These are phyloP conservation scores for Hypoxylon sp. DNA, from an alignment of 2,329 filamentous ascomycete genomes.

Conservation along the genomic window DNA sequence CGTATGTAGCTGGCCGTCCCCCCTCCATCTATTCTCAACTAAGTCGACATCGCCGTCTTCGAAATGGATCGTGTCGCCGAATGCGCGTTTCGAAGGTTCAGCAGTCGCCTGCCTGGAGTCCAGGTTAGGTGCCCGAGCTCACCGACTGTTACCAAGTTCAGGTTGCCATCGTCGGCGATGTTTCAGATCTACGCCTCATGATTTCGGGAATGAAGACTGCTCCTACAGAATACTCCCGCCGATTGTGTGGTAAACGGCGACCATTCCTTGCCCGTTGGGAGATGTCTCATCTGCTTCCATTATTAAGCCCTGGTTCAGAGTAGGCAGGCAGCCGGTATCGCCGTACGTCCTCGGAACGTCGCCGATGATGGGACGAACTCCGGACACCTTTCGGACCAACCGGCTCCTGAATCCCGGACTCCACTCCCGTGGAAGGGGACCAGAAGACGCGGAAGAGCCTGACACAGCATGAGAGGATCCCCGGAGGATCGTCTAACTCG, in stretches of 20 bases:
- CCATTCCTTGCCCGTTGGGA: neutral
- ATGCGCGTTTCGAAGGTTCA: neutral
- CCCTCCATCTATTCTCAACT: neutral
- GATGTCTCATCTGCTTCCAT: neutral
- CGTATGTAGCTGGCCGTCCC: neutral
- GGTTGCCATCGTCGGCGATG: slow-evolving; percentile 8
- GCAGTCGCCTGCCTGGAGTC: neutral
- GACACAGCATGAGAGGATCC: neutral
- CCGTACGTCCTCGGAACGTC: slow-evolving; percentile 1
- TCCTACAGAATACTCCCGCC: neutral
- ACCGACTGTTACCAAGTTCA: slow-evolving; percentile 15
- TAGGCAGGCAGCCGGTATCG: neutral
- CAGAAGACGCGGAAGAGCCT: neutral
- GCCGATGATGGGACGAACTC: slow-evolving; percentile 11
- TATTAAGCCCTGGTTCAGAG: neutral
- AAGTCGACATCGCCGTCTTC: neutral
- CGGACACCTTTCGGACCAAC: neutral
- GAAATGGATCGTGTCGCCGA: neutral
- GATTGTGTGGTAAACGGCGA: neutral
- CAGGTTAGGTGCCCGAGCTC: slow-evolving; percentile 24
- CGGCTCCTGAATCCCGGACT: neutral
- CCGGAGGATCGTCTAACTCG: neutral
- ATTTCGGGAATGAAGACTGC: neutral
- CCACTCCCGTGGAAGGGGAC: neutral
- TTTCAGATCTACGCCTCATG: slow-evolving; percentile 21